phyloP scores from a whole-genome alignment of 305 asterid species.

The Coffea humblotiana region DNA sequence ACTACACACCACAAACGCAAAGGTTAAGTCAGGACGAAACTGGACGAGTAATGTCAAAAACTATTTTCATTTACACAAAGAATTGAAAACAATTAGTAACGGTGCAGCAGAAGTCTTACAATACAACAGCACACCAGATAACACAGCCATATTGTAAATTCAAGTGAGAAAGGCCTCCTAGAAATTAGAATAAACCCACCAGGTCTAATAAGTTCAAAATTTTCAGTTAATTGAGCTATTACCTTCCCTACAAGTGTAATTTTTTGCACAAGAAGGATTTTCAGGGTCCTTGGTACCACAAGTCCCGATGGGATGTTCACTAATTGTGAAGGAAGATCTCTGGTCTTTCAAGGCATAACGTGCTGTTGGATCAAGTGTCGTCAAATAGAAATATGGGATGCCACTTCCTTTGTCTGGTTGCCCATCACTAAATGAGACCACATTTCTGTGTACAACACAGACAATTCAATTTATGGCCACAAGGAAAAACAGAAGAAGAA shows the following conservation, averaged over 20 bases:
- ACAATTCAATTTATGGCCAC: neutral
- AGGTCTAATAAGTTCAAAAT: neutral
- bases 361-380: slow-evolving; percentile 85
- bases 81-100: neutral
- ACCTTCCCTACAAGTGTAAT: slow-evolving; percentile 90
- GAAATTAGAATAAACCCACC: neutral
- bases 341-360: slow-evolving; percentile 63
- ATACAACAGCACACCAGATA: neutral
- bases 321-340: slow-evolving; percentile 72
- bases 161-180: neutral
- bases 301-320: slow-evolving; percentile 71
- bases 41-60: neutral
- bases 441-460: slow-evolving; percentile 57
- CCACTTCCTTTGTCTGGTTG: slow-evolving; percentile 69
- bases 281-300: slow-evolving; percentile 85
- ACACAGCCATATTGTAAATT: neutral
- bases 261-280: slow-evolving; percentile 73
- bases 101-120: too few relatives aligned
- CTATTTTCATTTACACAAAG: neutral
- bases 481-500: neutral
- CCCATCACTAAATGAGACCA: slow-evolving; percentile 88
- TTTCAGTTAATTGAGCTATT: slow-evolving; percentile 5
- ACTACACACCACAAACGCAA: slow-evolving; percentile 36
- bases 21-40: neutral
- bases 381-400: slow-evolving; percentile 83